These are phyloP conservation scores for Globisporangium perplexum DNA, from an alignment of 352 stramenopile genomes.

Conservation along the genomic window DNA sequence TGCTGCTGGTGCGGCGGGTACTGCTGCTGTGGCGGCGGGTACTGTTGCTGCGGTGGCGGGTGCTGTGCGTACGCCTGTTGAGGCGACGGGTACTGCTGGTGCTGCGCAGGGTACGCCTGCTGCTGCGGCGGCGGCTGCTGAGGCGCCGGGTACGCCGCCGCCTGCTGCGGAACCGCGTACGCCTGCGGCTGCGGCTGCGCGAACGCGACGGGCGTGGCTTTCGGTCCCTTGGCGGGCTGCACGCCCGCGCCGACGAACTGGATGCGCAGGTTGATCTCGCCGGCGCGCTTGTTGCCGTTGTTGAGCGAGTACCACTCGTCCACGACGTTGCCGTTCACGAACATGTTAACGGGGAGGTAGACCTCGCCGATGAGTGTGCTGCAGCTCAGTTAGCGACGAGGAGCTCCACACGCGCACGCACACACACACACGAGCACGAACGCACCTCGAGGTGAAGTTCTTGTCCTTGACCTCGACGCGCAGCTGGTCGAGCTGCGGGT, in stretches of 20 bases:
- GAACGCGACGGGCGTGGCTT: conserved; percentile 9
- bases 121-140: too few relatives aligned
- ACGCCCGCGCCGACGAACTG: conserved; percentile 40
- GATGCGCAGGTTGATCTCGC: conserved; percentile 80
- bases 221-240: not conserved
- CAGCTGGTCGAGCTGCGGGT: conserved; percentile 71
- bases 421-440: not conserved
- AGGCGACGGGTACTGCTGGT: conserved; percentile 9
- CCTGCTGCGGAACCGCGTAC: conserved; percentile 19
- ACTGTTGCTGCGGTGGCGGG: too few relatives aligned
- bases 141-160: not conserved
- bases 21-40: not conserved
- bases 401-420: not conserved
- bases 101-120: conserved; percentile 24
- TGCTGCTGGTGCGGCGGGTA: conserved; percentile 8
- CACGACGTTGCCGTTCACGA: conserved; percentile 50
- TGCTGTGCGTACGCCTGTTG: too few relatives aligned
- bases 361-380: conserved; percentile 73
- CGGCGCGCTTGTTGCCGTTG: conserved; percentile 45
- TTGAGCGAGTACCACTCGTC: conserved; percentile 83
- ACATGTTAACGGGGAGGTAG: conserved; percentile 69
- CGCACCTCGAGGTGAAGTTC: conserved; percentile 63
- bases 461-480: conserved; percentile 80
- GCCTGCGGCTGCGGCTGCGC: conserved; percentile 16
- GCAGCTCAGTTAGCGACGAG: not conserved